These are phyloP conservation scores for Paracorniculantispora psalliotae DNA, from an alignment of 2,329 filamentous ascomycete genomes.

Conservation along the genomic window DNA sequence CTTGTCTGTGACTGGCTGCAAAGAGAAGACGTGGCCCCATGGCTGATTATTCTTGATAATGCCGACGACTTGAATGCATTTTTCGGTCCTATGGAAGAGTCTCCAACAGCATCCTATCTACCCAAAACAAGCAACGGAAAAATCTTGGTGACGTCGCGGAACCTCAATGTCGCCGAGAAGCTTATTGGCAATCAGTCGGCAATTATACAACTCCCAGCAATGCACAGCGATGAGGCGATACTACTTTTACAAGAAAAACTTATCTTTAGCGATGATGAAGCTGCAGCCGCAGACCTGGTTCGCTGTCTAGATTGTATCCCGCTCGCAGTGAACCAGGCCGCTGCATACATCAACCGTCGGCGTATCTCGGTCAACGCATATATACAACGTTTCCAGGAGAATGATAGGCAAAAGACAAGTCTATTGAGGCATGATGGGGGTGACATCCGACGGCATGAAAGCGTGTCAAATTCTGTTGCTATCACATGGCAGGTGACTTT, in stretches of 20 bases:
- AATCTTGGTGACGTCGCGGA: constrained; percentile 18
- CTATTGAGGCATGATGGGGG: constrained; percentile 18
- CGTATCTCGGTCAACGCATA: constrained; percentile 26
- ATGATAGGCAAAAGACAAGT: constrained; percentile 20
- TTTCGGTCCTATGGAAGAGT: constrained; percentile 2
- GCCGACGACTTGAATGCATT: constrained; percentile 15
- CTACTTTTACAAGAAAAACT: constrained; percentile 10
- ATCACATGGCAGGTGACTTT: constrained; percentile 27
- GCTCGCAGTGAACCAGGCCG: constrained; percentile 25
- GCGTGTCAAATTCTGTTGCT: constrained; percentile 23
- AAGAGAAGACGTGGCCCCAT: constrained; percentile 14
- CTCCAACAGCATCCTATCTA: constrained; percentile 17
- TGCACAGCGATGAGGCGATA: constrained; percentile 6
- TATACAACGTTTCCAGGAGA: constrained; percentile 24
- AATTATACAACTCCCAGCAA: constrained; percentile 5
- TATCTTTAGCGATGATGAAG: neutral
- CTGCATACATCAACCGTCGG: constrained; percentile 23
- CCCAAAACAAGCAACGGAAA: constrained; percentile 16
- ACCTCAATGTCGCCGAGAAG: constrained; percentile 15
- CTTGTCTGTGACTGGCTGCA: constrained; percentile 18
- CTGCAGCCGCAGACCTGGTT: neutral
- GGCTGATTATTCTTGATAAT: constrained; percentile 20
- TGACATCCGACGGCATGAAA: constrained; percentile 13
- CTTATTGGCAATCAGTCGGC: constrained; percentile 12
- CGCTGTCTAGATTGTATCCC: constrained; percentile 21